Base-by-base conservation (phyloP, 1,284 basidiomycete species). In the Rhodotorula sp. region DNA sequence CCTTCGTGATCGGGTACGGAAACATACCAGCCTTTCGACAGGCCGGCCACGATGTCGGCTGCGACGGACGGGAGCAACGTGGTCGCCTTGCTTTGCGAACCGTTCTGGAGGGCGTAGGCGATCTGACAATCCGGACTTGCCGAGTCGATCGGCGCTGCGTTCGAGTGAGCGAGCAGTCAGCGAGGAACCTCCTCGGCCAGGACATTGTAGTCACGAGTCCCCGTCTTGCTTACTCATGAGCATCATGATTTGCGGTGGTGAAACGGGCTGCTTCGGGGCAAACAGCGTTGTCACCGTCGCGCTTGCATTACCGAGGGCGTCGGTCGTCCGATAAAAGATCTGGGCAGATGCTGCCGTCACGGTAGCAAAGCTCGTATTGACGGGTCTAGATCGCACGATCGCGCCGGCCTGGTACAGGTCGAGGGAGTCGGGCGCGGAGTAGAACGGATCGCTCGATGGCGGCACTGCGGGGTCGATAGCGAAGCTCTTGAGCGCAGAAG, bases 1-100 rank as follows among this genome's bases (percentile, higher is more conserved):
- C 57, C 58, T 20, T 60, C 57, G 58, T 66, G 64, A n/a, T 66
- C 64, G 14, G 64, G 64, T 12, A 55, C 20, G 20, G 53, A 42
- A 20, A 55, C 53, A 12, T 46, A 55, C 57, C 58, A 66, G 20
- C 64, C 64, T 17, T 66, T 66, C 8, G 37, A 22, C 7, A 66
- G 48, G 42, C 57, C 57, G 26, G 46, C 51, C 14, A 60, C n/a
- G 42, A 66, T 30, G 30, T 66, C 64, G 29, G 51, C n/a, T 6
- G 15, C 26, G 26, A 42, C 8, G 29, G 37, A 8, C 17, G 49
- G 30, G 48, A 51, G 33, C 30, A 53, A n/a, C 17, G 60, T 45
- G 4, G 45, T 37, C 6, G 46, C 48, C 24, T n/a, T 42, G 12
- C 48, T 62, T 7, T 24, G 22, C 10, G 62, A 24, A 1, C 29